Evolutionary conservation across 2,329 filamentous ascomycete species (phyloP).

Genomic region (Leptodontidium sp.): DNA sequence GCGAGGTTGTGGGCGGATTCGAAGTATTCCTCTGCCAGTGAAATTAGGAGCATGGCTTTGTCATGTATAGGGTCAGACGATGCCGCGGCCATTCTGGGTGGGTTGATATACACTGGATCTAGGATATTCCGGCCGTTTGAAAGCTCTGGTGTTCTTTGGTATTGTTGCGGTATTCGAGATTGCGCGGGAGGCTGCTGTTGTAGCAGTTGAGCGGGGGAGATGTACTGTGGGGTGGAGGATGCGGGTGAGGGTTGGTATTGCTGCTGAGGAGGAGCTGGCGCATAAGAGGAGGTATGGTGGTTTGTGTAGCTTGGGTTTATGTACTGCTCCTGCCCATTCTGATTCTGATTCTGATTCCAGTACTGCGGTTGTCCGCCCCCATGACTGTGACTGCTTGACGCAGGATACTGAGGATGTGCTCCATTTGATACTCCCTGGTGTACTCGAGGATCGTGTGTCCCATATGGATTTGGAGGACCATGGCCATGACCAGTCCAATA

Average conservation of each 20-base stretch:
- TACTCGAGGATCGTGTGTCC: conserved; percentile 27
- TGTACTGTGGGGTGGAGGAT: conserved; percentile 31
- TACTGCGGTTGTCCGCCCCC: conserved; percentile 21
- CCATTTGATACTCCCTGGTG: conserved; percentile 24
- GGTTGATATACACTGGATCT: conserved; percentile 21
- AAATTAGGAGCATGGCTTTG: conserved; percentile 60
- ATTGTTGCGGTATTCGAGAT: conserved; percentile 31
- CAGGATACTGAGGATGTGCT: conserved; percentile 25
- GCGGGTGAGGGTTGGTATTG: conserved; percentile 24
- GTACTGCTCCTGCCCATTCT: conserved; percentile 29
- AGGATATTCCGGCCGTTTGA: conserved; percentile 22
- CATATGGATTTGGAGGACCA: conserved; percentile 33
- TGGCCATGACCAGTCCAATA: conserved; percentile 40
- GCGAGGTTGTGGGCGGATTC: conserved; percentile 67
- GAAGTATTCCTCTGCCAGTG: conserved; percentile 81
- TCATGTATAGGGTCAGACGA: conserved; percentile 32
- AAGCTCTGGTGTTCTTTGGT: conserved; percentile 28
- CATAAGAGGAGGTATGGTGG: conserved; percentile 24
- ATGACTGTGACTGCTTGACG: conserved; percentile 15
- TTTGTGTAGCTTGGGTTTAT: conserved; percentile 31
- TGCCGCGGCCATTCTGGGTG: conserved; percentile 25
- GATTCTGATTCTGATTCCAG: conserved; percentile 32
- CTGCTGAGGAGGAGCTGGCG: conserved; percentile 23
- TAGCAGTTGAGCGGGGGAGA: conserved; percentile 46
- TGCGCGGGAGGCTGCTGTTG: conserved; percentile 35